Percentiles rank a stretch among this genome's conserved stretches.
These are phyloP conservation scores for Myxozyma neotropica DNA, from an alignment of 805 yeast genomes.

Conservation along the genomic window DNA sequence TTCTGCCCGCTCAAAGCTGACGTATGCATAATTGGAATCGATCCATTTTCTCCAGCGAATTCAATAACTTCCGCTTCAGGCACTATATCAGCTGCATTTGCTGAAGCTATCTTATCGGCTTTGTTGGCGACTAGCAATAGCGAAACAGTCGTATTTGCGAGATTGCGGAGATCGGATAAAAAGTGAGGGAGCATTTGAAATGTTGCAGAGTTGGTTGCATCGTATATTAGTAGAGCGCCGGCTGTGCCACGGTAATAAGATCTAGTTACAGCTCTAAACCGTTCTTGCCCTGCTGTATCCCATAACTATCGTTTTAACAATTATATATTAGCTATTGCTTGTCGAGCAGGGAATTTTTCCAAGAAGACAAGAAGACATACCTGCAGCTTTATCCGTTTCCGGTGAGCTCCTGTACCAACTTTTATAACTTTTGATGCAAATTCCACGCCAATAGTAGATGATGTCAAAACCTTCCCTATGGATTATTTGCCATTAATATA, in stretches of 20 bases:
- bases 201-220: conserved; percentile 79
- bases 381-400: conserved; percentile 38
- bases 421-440: conserved; percentile 45
- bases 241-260: conserved; percentile 96
- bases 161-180: conserved; percentile 85
- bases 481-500: not conserved
- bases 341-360: no score
- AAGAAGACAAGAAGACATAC: conserved; percentile 12
- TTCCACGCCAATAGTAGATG: conserved; percentile 48
- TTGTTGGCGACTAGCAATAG: conserved; percentile 91
- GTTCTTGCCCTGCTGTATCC: conserved; percentile 98
- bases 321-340: no score
- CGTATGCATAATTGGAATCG: conserved; percentile 46
- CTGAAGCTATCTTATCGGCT: conserved; percentile 61
- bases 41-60: conserved; percentile 43
- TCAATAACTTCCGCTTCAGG: conserved; percentile 44
- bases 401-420: conserved; percentile 40
- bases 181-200: conserved; percentile 86
- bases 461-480: conserved; percentile 41
- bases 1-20: conserved; percentile 51
- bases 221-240: conserved; percentile 89
- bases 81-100: conserved; percentile 42
- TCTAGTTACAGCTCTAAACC: conserved; percentile 90
- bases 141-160: conserved; percentile 89
- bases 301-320: conserved; percentile 72